phyloP scores from a whole-genome alignment of 176 grass and related monocot genomes.

The Oryza australiensis region DNA sequence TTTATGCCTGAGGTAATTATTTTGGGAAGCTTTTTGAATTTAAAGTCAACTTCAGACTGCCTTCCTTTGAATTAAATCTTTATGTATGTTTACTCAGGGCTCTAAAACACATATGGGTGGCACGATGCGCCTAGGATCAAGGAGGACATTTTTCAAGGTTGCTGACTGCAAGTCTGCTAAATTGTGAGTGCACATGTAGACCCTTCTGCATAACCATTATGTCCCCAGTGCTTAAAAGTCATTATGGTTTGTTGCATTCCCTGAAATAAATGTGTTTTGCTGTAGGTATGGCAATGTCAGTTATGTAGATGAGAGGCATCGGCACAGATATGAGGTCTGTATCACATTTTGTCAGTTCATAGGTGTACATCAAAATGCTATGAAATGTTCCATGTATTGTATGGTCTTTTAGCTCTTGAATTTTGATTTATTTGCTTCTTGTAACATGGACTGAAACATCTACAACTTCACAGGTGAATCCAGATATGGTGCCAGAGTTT shows the following conservation, averaged over 20 bases:
- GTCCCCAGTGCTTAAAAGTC: not conserved
- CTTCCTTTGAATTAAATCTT: constrained; percentile 2
- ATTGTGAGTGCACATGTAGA: constrained; percentile 49
- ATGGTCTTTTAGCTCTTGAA: not conserved
- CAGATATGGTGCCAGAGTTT: constrained; percentile 70
- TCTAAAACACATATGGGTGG: constrained; percentile 89
- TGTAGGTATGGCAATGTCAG: constrained; percentile 63
- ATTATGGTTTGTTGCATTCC: not conserved
- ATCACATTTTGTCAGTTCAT: not conserved
- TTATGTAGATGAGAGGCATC: constrained; percentile 77
- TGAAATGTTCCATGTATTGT: not conserved
- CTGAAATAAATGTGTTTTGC: not conserved
- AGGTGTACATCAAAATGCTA: not conserved
- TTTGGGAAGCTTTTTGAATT: not conserved
- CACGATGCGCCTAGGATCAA: constrained; percentile 81
- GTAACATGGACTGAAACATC: constrained; percentile 13
- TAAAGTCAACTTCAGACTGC: not conserved
- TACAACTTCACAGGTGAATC: constrained; percentile 59
- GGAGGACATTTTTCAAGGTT: constrained; percentile 67
- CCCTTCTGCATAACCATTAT: not conserved
- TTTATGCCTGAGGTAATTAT: constrained; percentile 83
- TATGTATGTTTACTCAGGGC: constrained; percentile 46
- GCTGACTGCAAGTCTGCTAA: constrained; percentile 70
- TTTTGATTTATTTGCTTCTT: not conserved
- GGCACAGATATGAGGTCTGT: constrained; percentile 78